Percentiles rank a stretch among this genome's conserved stretches.
Evolutionary conservation across 345 rosid genomes (phyloP).

Genomic region (Heritiera fomes): DNA sequence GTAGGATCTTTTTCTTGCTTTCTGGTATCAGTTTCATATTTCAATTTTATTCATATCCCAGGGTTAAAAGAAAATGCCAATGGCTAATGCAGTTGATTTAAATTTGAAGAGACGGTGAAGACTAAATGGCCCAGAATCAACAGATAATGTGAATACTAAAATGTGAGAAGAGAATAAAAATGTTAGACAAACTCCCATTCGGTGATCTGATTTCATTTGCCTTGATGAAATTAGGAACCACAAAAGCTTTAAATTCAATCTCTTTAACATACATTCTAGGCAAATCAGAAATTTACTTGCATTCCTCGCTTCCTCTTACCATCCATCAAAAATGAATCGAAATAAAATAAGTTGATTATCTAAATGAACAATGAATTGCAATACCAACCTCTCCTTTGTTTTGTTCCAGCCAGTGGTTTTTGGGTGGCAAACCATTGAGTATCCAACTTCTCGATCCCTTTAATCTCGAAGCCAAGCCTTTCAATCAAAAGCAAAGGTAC

Average conservation of each 20-base stretch:
- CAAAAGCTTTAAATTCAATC: too few relatives aligned
- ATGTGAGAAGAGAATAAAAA: not conserved
- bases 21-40: not conserved
- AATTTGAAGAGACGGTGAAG: not conserved
- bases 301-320: too few relatives aligned
- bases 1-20: not conserved
- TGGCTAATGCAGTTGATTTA: not conserved
- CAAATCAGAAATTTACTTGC: too few relatives aligned
- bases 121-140: slow-evolving; percentile 4
- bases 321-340: too few relatives aligned
- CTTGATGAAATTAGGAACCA: too few relatives aligned
- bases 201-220: too few relatives aligned
- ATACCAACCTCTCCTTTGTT: slow-evolving; percentile 61
- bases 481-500: slow-evolving; percentile 58
- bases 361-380: not conserved
- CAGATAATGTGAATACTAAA: slow-evolving; percentile 8
- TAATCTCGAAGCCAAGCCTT: slow-evolving; percentile 77
- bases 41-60: not conserved
- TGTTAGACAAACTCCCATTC: not conserved
- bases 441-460: slow-evolving; percentile 87
- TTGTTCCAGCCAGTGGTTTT: slow-evolving; percentile 62
- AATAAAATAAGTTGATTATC: too few relatives aligned
- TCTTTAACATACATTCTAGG: too few relatives aligned
- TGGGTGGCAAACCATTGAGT: slow-evolving; percentile 78
- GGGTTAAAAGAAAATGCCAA: not conserved